Evolutionary conservation across 192 early-diverging fungal species (phyloP).

Genomic region (Mortierella claussenii): DNA sequence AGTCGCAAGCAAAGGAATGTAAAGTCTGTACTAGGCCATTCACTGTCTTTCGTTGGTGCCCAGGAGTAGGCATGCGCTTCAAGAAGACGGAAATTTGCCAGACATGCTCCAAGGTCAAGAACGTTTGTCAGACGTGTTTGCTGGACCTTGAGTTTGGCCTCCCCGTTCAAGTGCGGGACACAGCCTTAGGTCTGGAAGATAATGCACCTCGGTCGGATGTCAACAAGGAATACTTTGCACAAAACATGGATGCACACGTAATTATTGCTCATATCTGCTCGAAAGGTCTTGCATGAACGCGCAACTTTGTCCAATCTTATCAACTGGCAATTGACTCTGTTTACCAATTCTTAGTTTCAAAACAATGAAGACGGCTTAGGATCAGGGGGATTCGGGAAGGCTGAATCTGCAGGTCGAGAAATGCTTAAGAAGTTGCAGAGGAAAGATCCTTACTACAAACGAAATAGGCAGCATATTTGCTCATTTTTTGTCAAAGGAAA

Average conservation of each 20-base stretch:
- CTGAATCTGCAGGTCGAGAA: slow-evolving; percentile 79
- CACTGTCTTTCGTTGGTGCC: slow-evolving; percentile 97
- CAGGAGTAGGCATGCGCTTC: slow-evolving; percentile 93
- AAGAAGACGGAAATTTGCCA: slow-evolving; percentile 99
- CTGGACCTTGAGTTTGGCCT: slow-evolving; percentile 95
- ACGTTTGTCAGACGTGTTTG: slow-evolving; percentile 97
- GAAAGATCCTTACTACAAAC: slow-evolving; percentile 90
- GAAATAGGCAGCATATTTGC: slow-evolving; percentile 92
- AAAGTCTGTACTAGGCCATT: slow-evolving; percentile 92
- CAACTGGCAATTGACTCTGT: too few relatives aligned
- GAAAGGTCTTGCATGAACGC: not conserved
- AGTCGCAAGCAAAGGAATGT: slow-evolving; percentile 79
- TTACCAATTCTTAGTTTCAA: slow-evolving; percentile 48
- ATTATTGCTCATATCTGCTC: not conserved
- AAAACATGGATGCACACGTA: slow-evolving; percentile 77
- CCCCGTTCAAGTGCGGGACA: slow-evolving; percentile 94
- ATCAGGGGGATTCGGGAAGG: slow-evolving; percentile 74
- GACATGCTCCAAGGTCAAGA: slow-evolving; percentile 98
- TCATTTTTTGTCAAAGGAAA: slow-evolving; percentile 96
- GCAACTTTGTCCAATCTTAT: too few relatives aligned
- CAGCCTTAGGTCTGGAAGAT: slow-evolving; percentile 79
- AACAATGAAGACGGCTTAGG: slow-evolving; percentile 53
- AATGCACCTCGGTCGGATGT: slow-evolving; percentile 84
- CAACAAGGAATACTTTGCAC: slow-evolving; percentile 90
- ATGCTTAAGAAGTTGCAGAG: slow-evolving; percentile 82